A percentile compares a stretch with the other conserved stretches of the same genome.
These are phyloP conservation scores for Pilatotrama ljubarskyi DNA, from an alignment of 768 basidiomycete species.

Conservation along the genomic window DNA sequence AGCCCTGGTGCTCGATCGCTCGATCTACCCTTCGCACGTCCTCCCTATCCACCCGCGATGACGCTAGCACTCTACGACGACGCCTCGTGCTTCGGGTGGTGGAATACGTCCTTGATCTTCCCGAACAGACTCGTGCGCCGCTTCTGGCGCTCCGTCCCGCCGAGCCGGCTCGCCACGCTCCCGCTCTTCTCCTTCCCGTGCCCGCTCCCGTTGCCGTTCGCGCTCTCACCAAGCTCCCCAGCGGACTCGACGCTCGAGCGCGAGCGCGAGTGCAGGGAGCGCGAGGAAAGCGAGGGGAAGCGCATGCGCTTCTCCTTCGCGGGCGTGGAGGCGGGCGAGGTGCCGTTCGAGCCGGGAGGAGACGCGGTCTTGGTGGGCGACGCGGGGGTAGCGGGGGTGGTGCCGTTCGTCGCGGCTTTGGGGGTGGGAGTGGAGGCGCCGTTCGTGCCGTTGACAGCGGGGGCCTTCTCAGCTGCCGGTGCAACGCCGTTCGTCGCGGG, in stretches of 20 bases:
- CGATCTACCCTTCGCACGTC: neutral
- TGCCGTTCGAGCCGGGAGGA: constrained; percentile 3
- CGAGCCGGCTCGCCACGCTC: constrained; percentile 11
- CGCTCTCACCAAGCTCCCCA: constrained; percentile 13
- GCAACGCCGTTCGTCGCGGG: constrained; percentile 9
- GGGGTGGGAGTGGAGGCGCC: neutral
- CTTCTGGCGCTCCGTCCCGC: constrained; percentile 28
- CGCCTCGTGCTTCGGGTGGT: constrained; percentile 10
- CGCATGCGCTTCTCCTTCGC: constrained; percentile 27
- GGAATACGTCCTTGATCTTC: constrained; percentile 34
- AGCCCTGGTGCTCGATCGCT: neutral
- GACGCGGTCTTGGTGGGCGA: neutral
- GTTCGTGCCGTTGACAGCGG: neutral
- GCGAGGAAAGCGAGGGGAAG: constrained; percentile 32
- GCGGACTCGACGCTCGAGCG: constrained; percentile 19
- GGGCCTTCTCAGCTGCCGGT: neutral
- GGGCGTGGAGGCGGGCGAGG: constrained; percentile 12
- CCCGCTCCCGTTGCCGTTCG: neutral
- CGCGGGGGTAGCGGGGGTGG: constrained; percentile 7
- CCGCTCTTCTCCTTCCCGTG: constrained; percentile 9
- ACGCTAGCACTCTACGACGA: neutral
- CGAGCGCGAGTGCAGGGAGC: constrained; percentile 20
- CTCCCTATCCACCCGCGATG: neutral
- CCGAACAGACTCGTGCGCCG: constrained; percentile 33
- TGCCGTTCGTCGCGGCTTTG: neutral